phyloP scores from a whole-genome alignment of 225 moss, liverwort and hornwort genomes.

The Thuidium tamariscinum region DNA sequence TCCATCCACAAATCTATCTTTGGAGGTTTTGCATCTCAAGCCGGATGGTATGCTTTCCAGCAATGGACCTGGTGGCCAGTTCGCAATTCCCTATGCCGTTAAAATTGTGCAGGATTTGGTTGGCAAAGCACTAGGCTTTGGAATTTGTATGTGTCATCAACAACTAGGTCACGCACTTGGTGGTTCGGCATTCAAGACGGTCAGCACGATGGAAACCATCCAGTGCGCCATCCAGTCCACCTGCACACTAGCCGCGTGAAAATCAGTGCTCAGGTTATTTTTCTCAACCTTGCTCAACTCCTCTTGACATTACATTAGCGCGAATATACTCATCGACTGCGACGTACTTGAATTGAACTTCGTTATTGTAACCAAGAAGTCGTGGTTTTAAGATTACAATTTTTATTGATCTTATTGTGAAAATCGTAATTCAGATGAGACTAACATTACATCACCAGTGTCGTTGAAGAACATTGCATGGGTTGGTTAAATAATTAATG shows the following conservation, averaged over 20 bases:
- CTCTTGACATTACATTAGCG: background rate
- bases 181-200: slow-evolving; percentile 71
- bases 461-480: background rate
- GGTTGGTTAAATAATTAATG: background rate
- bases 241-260: slow-evolving; percentile 56
- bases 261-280: slow-evolving; percentile 67
- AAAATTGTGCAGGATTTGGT: slow-evolving; percentile 54
- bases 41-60: slow-evolving; percentile 76
- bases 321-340: background rate
- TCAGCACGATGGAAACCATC: slow-evolving; percentile 62
- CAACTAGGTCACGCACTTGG: slow-evolving; percentile 78
- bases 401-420: background rate
- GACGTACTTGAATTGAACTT: background rate
- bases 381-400: background rate
- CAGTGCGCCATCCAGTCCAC: slow-evolving; percentile 46
- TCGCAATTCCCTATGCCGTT: slow-evolving; percentile 69
- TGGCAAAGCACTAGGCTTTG: slow-evolving; percentile 64
- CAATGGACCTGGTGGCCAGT: slow-evolving; percentile 80
- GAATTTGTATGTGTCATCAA: slow-evolving; percentile 87
- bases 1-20: slow-evolving; percentile 53
- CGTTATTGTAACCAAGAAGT: background rate
- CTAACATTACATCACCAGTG: background rate
- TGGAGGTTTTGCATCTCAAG: slow-evolving; percentile 55
- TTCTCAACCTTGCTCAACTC: background rate
- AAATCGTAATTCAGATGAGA: background rate